phyloP scores from a whole-genome alignment of 176 grass and related monocot species.

The Phragmites australis region DNA sequence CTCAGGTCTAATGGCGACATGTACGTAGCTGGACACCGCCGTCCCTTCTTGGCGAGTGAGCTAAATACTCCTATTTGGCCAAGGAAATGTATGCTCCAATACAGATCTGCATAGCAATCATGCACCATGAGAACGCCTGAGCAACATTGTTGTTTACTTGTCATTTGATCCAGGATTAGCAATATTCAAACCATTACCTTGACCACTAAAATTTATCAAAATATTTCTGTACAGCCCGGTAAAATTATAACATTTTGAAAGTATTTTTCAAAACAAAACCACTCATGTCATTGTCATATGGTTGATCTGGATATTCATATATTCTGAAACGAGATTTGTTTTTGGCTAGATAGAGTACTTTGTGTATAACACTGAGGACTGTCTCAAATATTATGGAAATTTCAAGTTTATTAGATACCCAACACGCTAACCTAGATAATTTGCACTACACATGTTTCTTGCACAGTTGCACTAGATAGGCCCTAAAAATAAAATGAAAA shows the following conservation, averaged over 20 bases:
- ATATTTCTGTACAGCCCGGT: background rate
- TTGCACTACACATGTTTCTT: background rate
- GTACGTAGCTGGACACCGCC: no score
- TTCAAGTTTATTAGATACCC: background rate
- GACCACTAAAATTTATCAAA: background rate
- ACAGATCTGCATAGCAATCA: background rate
- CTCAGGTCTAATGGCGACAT: no score
- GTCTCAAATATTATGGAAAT: background rate
- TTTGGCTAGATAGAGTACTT: background rate
- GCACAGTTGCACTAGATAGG: background rate
- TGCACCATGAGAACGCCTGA: no score
- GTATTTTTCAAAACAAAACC: background rate
- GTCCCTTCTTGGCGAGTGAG: no score
- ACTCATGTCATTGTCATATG: background rate
- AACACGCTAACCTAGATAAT: background rate
- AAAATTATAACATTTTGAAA: background rate
- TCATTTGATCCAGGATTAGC: no score
- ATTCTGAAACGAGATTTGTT: background rate
- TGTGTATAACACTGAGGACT: background rate
- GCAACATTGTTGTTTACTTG: no score
- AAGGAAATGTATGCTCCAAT: background rate
- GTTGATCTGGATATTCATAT: background rate
- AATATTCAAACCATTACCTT: background rate
- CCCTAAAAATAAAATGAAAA: background rate
- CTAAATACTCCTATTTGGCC: no score